Evolutionary conservation across 148 eudicot species (phyloP).

Genomic region (Bassia scoparia): DNA sequence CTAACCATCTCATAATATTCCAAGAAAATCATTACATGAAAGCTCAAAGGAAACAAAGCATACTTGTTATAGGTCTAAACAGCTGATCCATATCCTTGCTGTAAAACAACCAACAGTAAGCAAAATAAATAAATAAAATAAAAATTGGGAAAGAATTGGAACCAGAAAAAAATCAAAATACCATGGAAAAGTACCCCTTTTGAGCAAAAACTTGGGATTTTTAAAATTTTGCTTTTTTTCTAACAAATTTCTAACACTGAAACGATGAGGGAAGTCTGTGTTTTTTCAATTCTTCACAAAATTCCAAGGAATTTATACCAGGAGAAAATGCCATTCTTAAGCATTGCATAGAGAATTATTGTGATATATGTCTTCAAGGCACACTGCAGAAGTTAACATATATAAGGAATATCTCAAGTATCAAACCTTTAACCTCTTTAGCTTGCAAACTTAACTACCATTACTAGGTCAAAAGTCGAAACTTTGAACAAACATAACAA

Average conservation of each 20-base stretch:
- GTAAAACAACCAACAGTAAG: slow-evolving; percentile 15
- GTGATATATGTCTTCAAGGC: slow-evolving; percentile 61
- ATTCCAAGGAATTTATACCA: slow-evolving; percentile 68
- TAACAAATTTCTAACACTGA: slow-evolving; percentile 66
- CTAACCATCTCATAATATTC: neutral
- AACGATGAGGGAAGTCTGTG: slow-evolving; percentile 50
- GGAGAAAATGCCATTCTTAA: slow-evolving; percentile 51
- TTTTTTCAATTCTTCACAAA: slow-evolving; percentile 51
- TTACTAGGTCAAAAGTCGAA: neutral
- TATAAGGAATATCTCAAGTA: neutral
- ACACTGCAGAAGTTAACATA: slow-evolving; percentile 27
- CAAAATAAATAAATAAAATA: neutral
- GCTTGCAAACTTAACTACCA: neutral
- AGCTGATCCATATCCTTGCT: slow-evolving; percentile 69
- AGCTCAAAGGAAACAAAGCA: neutral
- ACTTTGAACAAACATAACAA: neutral
- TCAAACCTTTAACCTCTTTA: neutral
- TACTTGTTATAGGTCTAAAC: slow-evolving; percentile 51
- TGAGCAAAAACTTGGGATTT: slow-evolving; percentile 70
- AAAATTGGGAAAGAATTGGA: neutral
- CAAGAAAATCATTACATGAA: neutral
- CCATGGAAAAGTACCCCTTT: slow-evolving; percentile 36
- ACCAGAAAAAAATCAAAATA: neutral
- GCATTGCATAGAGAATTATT: slow-evolving; percentile 43
- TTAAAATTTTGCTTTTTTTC: slow-evolving; percentile 60